Evolutionary conservation across 495 filamentous ascomycete genomes (phyloP).

Genomic region (Neurospora sp.): DNA sequence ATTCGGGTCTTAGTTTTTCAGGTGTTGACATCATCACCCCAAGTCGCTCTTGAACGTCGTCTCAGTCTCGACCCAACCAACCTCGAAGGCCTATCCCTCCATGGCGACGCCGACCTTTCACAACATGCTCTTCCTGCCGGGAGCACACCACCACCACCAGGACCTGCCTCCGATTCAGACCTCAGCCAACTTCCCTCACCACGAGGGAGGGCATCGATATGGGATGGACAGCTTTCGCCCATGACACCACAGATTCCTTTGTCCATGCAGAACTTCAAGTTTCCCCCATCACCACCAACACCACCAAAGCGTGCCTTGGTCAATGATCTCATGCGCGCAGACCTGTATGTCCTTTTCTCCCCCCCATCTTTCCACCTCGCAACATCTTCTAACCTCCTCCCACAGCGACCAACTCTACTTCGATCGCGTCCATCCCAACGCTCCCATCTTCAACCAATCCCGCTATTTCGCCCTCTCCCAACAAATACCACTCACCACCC

Average conservation of each 20-base stretch:
- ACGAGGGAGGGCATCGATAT: slow-evolving; percentile 5
- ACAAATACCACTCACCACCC: not conserved
- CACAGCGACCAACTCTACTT: slow-evolving; percentile 47
- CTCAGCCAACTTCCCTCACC: slow-evolving; percentile 10
- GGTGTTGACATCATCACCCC: not conserved
- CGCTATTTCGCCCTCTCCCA: slow-evolving; percentile 17
- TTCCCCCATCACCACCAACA: slow-evolving; percentile 22
- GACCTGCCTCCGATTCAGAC: slow-evolving; percentile 4
- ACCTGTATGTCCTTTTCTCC: slow-evolving; percentile 25
- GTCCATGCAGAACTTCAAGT: slow-evolving; percentile 16
- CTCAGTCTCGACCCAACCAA: slow-evolving; percentile 23
- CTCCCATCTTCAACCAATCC: slow-evolving; percentile 42
- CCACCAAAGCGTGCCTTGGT: slow-evolving; percentile 13
- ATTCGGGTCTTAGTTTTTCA: not conserved
- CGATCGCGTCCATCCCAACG: slow-evolving; percentile 44
- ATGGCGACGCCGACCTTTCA: slow-evolving; percentile 8
- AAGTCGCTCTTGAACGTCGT: slow-evolving; percentile 26
- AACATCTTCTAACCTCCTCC: not conserved
- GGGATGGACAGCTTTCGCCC: slow-evolving; percentile 13
- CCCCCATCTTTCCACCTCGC: not conserved
- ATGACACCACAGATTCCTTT: slow-evolving; percentile 14
- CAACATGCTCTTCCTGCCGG: not conserved
- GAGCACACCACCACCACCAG: not conserved
- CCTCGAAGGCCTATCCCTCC: slow-evolving; percentile 3
- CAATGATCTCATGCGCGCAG: slow-evolving; percentile 32